Percentiles rank a stretch among this genome's conserved stretches.
phyloP scores from a whole-genome alignment of 148 eudicot species.

The Fagopyrum esculentum region DNA sequence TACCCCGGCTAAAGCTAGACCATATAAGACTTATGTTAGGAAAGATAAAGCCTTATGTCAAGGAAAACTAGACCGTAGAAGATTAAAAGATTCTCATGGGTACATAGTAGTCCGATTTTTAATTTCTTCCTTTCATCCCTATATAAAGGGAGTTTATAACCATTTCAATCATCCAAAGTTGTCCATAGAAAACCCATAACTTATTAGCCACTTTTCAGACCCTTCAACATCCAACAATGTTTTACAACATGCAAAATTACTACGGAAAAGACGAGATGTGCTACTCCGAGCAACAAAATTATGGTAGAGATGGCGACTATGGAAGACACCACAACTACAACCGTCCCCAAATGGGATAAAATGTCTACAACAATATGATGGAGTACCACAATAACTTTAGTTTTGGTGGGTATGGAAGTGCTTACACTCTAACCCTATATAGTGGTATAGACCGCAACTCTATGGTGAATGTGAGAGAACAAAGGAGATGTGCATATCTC shows the following conservation, averaged over 20 bases:
- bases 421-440: not conserved
- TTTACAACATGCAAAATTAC: constrained; percentile 1
- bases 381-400: not conserved
- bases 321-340: not conserved
- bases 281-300: constrained; percentile 3
- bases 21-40: no score
- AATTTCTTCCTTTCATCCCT: not conserved
- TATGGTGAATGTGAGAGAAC: not conserved
- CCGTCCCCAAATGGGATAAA: not conserved
- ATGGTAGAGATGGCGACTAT: not conserved
- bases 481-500: not conserved
- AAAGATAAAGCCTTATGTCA: no score
- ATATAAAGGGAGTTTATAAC: not conserved
- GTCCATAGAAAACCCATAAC: not conserved
- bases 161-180: not conserved
- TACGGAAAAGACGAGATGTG: not conserved
- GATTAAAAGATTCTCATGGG: no score
- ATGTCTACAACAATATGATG: not conserved
- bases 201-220: not conserved
- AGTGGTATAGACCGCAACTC: not conserved
- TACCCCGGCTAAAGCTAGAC: no score
- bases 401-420: not conserved
- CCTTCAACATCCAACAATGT: not conserved
- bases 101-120: not conserved
- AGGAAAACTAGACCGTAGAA: no score